Conservation (phyloP, 2,329 filamentous ascomycete genomes). For the Rhynchosporium secalis region DNA sequence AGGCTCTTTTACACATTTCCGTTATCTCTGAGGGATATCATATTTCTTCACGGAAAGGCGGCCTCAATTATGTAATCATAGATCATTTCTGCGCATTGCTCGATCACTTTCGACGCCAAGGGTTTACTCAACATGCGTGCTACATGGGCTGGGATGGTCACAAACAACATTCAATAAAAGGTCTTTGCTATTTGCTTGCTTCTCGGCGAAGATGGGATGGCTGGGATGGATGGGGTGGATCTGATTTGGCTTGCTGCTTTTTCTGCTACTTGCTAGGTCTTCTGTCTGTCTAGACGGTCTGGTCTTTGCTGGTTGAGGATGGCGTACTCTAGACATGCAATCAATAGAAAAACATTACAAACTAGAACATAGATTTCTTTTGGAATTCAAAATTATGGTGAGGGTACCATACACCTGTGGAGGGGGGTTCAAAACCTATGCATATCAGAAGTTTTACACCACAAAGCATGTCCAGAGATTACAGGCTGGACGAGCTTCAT, state of each 20-base stretch:
- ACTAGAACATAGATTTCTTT: slow-evolving; percentile 14
- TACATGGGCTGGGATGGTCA: slow-evolving; percentile 14
- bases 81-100: slow-evolving; percentile 33
- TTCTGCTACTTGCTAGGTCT: slow-evolving; percentile 17
- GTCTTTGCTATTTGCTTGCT: slow-evolving; percentile 26
- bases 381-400: background rate
- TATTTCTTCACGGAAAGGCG: slow-evolving; percentile 20
- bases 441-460: no score
- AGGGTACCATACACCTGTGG: no score
- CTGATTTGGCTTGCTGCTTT: slow-evolving; percentile 18
- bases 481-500: no score
- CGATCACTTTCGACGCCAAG: slow-evolving; percentile 24
- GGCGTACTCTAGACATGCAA: slow-evolving; percentile 24
- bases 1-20: slow-evolving; percentile 29
- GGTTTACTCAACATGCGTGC: slow-evolving; percentile 21
- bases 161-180: slow-evolving; percentile 25
- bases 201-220: slow-evolving; percentile 21
- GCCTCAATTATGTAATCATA: slow-evolving; percentile 38
- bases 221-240: slow-evolving; percentile 15
- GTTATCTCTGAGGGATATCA: slow-evolving; percentile 22
- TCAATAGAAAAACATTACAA: slow-evolving; percentile 37
- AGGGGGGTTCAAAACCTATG: no score
- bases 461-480: no score
- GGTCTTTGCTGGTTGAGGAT: slow-evolving; percentile 18
- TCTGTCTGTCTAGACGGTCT: slow-evolving; percentile 19